Conservation (phyloP, 2,329 filamentous ascomycete genomes). For the Trematosphaeria pertusa region DNA sequence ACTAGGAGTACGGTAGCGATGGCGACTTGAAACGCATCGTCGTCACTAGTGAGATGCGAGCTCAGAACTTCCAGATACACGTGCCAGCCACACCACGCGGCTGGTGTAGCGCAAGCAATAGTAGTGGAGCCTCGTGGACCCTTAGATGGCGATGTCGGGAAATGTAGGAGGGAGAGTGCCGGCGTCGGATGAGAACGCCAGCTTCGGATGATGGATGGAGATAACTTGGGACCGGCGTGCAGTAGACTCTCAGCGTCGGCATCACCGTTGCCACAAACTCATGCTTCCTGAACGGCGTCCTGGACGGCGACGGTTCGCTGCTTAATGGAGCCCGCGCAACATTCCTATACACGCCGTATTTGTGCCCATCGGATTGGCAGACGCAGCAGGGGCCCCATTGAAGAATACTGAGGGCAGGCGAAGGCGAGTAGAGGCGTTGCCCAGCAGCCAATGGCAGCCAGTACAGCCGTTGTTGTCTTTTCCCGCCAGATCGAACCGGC, state of each 20-base stretch:
- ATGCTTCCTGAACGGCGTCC: too few relatives aligned
- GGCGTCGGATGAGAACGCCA: not conserved
- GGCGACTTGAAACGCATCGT: not conserved
- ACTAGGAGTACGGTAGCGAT: too few relatives aligned
- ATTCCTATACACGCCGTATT: too few relatives aligned
- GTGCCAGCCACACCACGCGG: not conserved
- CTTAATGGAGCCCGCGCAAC: too few relatives aligned
- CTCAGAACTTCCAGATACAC: not conserved
- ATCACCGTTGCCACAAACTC: not conserved
- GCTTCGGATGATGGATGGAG: not conserved
- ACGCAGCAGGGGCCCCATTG: not conserved
- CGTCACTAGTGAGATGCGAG: not conserved
- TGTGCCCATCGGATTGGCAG: not conserved
- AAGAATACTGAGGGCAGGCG: not conserved
- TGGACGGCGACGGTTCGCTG: too few relatives aligned
- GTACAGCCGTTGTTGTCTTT: slow-evolving; percentile 1
- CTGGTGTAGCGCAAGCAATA: slow-evolving; percentile 4
- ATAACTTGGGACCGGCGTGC: not conserved
- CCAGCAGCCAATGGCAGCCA: not conserved
- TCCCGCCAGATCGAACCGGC: slow-evolving; percentile 3
- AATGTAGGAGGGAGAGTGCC: slow-evolving; percentile 6
- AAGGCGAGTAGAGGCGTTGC: not conserved
- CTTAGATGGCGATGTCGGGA: slow-evolving; percentile 4
- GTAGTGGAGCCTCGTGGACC: slow-evolving; percentile 1
- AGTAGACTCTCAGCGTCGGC: too few relatives aligned